These are phyloP conservation scores for Fistulina hepatica DNA, from an alignment of 1,284 basidiomycete species.

Conservation along the genomic window DNA sequence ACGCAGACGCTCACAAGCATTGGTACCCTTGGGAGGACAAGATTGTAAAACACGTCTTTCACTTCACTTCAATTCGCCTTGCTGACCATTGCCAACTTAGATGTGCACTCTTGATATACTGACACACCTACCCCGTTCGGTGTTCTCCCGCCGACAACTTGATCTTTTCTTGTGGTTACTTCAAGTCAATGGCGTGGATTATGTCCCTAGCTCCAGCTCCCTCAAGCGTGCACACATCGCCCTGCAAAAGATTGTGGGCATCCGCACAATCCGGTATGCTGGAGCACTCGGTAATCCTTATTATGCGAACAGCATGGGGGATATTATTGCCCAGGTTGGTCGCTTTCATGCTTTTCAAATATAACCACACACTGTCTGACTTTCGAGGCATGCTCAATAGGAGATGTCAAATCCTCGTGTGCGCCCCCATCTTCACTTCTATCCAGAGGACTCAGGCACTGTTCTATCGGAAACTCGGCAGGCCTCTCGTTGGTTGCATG, in stretches of 20 bases:
- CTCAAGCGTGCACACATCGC: constrained; percentile 19
- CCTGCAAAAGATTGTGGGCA: constrained; percentile 23
- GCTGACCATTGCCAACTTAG: too few species aligned
- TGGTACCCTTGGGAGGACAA: too few species aligned
- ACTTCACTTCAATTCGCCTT: too few species aligned
- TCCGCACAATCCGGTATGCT: constrained; percentile 20
- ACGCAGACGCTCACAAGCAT: too few species aligned
- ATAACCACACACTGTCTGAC: neutral
- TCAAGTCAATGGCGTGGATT: constrained; percentile 18
- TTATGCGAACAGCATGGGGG: constrained; percentile 20
- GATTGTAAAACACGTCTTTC: too few species aligned
- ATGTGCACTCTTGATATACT: constrained; percentile 26
- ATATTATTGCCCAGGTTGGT: constrained; percentile 24
- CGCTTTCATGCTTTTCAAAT: neutral
- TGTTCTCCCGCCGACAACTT: constrained; percentile 24
- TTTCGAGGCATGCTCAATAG: constrained; percentile 12
- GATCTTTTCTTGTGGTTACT: constrained; percentile 26
- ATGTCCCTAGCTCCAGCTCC: constrained; percentile 21
- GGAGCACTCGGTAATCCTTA: constrained; percentile 27
- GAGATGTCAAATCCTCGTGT: constrained; percentile 24
- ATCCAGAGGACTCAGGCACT: constrained; percentile 21
- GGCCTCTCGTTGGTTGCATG: constrained; percentile 19
- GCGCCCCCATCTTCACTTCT: constrained; percentile 19
- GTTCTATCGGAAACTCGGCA: constrained; percentile 19
- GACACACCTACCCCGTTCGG: constrained; percentile 26